Evolutionary conservation across 495 filamentous ascomycete genomes (phyloP).

Genomic region (Lepidopterella palustris): DNA sequence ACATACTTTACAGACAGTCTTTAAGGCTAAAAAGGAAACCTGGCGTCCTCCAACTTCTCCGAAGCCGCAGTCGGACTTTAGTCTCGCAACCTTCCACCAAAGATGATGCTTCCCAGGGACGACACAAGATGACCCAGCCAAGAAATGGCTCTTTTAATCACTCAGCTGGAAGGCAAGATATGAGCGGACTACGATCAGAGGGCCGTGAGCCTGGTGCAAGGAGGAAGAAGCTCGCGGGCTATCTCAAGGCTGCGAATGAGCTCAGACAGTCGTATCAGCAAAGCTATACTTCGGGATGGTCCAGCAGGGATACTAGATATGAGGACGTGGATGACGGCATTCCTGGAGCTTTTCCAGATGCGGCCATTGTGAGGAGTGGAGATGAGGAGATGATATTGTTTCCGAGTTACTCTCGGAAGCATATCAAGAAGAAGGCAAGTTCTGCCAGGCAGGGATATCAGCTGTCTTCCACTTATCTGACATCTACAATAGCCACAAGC

Average conservation of each 20-base stretch:
- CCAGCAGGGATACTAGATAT: conserved; percentile 42
- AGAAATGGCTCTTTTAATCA: background rate
- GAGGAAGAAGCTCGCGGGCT: conserved; percentile 75
- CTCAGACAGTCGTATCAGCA: conserved; percentile 71
- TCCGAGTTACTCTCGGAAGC: conserved; percentile 75
- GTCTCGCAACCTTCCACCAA: conserved; percentile 18
- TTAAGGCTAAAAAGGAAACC: conserved; percentile 29
- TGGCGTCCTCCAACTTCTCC: conserved; percentile 28
- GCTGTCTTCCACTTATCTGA: background rate
- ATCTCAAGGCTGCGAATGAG: conserved; percentile 84
- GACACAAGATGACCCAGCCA: conserved; percentile 8
- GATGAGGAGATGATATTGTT: conserved; percentile 92
- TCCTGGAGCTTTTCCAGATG: conserved; percentile 75
- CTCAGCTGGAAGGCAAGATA: conserved; percentile 15
- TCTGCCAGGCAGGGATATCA: background rate
- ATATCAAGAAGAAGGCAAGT: conserved; percentile 46
- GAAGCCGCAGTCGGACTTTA: conserved; percentile 22
- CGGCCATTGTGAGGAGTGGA: conserved; percentile 67
- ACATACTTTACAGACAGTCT: conserved; percentile 58
- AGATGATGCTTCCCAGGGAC: conserved; percentile 27
- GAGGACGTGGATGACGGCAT: conserved; percentile 54
- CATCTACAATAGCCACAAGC: conserved; percentile 22
- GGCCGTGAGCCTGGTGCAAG: conserved; percentile 57
- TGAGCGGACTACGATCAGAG: background rate
- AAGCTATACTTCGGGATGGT: conserved; percentile 43